Conservation (phyloP, 805 yeast species). For the Candida loeiensis region DNA sequence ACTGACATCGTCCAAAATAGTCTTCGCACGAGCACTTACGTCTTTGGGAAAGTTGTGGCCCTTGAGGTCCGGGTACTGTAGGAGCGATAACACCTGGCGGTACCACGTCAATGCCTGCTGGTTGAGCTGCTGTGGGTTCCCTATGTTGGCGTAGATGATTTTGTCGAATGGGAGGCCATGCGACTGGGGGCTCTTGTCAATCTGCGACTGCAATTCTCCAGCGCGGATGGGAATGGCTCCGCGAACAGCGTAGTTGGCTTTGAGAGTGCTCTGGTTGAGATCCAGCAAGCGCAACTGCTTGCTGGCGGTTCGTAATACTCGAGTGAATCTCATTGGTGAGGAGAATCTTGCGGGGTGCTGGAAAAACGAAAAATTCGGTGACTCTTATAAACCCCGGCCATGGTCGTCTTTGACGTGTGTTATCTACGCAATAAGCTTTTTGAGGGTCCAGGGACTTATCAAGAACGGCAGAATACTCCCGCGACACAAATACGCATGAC, state of each 20-base stretch:
- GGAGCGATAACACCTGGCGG: conserved; percentile 80
- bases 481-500: neutral
- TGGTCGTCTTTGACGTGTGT: too few relatives aligned
- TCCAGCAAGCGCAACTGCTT: conserved; percentile 9
- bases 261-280: conserved; percentile 67
- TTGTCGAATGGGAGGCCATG: conserved; percentile 68
- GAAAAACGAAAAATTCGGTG: conserved; percentile 1
- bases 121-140: conserved; percentile 95
- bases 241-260: conserved; percentile 94
- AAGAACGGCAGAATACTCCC: conserved; percentile 1
- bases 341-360: neutral
- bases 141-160: conserved; percentile 89
- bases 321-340: neutral
- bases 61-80: conserved; percentile 72
- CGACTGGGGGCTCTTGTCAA: conserved; percentile 47
- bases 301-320: conserved; percentile 6
- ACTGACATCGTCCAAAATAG: conserved; percentile 58
- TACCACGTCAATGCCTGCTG: conserved; percentile 95
- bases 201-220: conserved; percentile 65
- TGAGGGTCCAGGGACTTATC: too few relatives aligned
- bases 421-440: too few relatives aligned
- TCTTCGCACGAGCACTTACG: conserved; percentile 67
- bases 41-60: conserved; percentile 52
- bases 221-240: conserved; percentile 94
- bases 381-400: too few relatives aligned